A percentile compares a stretch with the other conserved stretches of the same genome.
phyloP scores from a whole-genome alignment of 495 filamentous ascomycete species.

The Penicillium soppii region DNA sequence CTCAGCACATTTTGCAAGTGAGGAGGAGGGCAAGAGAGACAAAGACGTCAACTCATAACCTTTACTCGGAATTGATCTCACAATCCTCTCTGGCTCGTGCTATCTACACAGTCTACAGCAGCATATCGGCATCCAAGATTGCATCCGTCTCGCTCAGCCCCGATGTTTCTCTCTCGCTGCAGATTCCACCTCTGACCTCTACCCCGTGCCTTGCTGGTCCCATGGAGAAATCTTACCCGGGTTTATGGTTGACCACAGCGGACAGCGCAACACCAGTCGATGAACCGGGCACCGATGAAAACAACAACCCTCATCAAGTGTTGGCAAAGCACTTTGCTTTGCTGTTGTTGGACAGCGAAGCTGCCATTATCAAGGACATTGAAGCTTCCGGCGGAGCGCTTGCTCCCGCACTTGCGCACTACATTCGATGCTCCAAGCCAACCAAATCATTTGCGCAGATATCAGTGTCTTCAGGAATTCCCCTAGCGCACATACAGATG shows the following conservation, averaged over 20 bases:
- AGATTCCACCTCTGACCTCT: constrained; percentile 79
- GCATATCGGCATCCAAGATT: constrained; percentile 79
- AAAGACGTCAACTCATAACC: constrained; percentile 38
- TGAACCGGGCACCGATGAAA: constrained; percentile 57
- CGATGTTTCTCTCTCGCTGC: constrained; percentile 69
- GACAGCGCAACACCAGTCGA: constrained; percentile 67
- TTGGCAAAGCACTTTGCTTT: constrained; percentile 84
- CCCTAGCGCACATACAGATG: constrained; percentile 74
- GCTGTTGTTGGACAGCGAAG: constrained; percentile 79
- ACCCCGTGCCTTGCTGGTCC: constrained; percentile 69
- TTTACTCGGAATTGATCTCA: constrained; percentile 62
- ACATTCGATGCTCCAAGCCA: constrained; percentile 79
- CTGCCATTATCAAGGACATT: constrained; percentile 80
- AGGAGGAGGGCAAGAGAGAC: constrained; percentile 78
- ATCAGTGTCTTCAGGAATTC: constrained; percentile 67
- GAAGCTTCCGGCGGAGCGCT: constrained; percentile 70
- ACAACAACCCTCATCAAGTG: constrained; percentile 51
- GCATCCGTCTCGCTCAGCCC: constrained; percentile 65
- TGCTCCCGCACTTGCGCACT: constrained; percentile 72
- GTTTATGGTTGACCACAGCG: constrained; percentile 82
- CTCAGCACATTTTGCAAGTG: constrained; percentile 69
- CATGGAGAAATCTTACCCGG: constrained; percentile 61
- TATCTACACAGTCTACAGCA: constrained; percentile 75
- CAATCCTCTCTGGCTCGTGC: constrained; percentile 79
- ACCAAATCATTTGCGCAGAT: constrained; percentile 85